Evolutionary conservation across 331 rosid species (phyloP).

Genomic region (Malus hybrid): DNA sequence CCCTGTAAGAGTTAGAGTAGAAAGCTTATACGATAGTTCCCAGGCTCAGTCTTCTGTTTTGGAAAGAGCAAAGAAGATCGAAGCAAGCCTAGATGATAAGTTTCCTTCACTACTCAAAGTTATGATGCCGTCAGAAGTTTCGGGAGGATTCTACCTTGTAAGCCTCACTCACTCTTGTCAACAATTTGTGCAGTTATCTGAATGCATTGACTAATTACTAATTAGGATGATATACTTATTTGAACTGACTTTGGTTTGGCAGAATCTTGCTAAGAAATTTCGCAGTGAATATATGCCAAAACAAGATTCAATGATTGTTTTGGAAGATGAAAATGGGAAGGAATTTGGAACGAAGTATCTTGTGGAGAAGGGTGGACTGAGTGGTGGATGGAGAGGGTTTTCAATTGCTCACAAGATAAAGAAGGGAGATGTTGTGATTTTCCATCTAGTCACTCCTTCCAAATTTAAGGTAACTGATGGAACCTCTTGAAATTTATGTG

Average conservation of each 20-base stretch:
- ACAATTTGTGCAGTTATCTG: background rate
- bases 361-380: conserved; percentile 35
- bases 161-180: background rate
- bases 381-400: conserved; percentile 68
- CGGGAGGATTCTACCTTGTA: conserved; percentile 60
- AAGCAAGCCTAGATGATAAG: conserved; percentile 23
- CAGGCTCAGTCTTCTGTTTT: conserved; percentile 11
- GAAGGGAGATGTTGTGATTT: conserved; percentile 39
- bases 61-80: conserved; percentile 36
- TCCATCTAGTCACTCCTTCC: conserved; percentile 38
- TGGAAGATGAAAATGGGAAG: conserved; percentile 48
- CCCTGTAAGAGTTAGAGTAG: background rate
- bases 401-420: conserved; percentile 40
- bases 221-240: background rate
- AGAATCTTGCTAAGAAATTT: conserved; percentile 49
- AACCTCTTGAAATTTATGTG: background rate
- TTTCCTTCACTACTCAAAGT: conserved; percentile 38
- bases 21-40: background rate
- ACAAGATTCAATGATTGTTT: conserved; percentile 16
- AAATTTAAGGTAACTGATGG: conserved; percentile 45
- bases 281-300: conserved; percentile 1
- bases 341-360: conserved; percentile 34
- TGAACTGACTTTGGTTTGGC: conserved; percentile 5
- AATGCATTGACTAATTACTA: background rate
- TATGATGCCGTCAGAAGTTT: conserved; percentile 50